Conservation (phyloP, 2,329 filamentous ascomycete genomes). For the Xylaria sp. region DNA sequence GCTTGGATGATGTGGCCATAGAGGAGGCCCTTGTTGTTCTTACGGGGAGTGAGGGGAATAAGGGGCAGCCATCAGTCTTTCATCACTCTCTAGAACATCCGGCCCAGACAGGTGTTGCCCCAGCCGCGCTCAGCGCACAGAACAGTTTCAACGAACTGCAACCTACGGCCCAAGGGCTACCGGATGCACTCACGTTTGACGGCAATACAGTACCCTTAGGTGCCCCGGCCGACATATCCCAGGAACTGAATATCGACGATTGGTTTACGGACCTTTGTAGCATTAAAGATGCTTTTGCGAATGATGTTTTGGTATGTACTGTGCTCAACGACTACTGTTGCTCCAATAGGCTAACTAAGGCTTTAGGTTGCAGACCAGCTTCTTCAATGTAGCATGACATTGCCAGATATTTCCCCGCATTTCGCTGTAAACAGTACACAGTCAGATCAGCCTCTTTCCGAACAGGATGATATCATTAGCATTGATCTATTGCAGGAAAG, state of each 20-base stretch:
- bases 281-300: slow-evolving; percentile 19
- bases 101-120: background rate
- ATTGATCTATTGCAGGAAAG: background rate
- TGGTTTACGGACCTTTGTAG: slow-evolving; percentile 22
- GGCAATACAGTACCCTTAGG: background rate
- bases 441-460: background rate
- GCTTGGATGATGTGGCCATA: slow-evolving; percentile 19
- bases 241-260: background rate
- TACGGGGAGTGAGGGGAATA: background rate
- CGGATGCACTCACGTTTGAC: background rate
- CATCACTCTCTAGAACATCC: background rate
- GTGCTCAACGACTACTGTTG: background rate
- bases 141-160: background rate
- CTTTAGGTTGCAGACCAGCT: background rate
- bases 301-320: background rate
- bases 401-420: background rate
- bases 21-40: background rate
- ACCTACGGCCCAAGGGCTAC: background rate
- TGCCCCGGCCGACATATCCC: background rate
- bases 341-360: background rate
- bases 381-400: background rate
- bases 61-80: background rate
- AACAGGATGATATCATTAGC: too few species aligned
- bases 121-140: background rate
- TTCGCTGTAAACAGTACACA: background rate